A percentile compares a stretch with the other conserved stretches of the same genome.
Conservation (phyloP, 2,329 filamentous ascomycete species). For the Rachicladosporium sp. region DNA sequence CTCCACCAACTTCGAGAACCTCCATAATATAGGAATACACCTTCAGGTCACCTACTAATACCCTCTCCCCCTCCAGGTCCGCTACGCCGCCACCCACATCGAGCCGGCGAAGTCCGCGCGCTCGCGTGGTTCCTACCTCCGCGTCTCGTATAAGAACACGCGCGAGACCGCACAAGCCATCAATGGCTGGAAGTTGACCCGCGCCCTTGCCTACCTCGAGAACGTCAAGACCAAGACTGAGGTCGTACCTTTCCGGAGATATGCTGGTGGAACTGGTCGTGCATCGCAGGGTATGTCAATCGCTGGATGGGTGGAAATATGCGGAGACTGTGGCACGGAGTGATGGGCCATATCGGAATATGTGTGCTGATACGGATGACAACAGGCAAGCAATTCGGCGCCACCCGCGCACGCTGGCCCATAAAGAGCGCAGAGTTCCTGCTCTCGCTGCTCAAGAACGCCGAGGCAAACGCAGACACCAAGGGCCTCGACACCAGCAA, state of each 20-base stretch:
- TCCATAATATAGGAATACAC: too few species aligned
- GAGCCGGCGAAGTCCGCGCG: slow-evolving; percentile 85
- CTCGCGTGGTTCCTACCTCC: slow-evolving; percentile 96
- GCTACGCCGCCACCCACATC: slow-evolving; percentile 89
- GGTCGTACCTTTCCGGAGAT: slow-evolving; percentile 96
- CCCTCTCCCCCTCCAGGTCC: slow-evolving; percentile 49
- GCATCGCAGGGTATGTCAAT: slow-evolving; percentile 82
- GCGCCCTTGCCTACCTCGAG: slow-evolving; percentile 92
- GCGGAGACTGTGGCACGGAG: slow-evolving; percentile 4
- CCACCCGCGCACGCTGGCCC: slow-evolving; percentile 96
- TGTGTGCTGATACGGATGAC: slow-evolving; percentile 19
- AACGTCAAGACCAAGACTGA: slow-evolving; percentile 96
- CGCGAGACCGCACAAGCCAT: slow-evolving; percentile 98
- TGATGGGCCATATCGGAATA: slow-evolving; percentile 24
- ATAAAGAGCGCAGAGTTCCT: slow-evolving; percentile 98
- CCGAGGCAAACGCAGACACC: slow-evolving; percentile 90
- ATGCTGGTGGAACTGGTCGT: slow-evolving; percentile 89
- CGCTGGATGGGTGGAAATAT: too few species aligned
- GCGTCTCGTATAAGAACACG: slow-evolving; percentile 99
- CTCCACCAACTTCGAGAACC: too few species aligned
- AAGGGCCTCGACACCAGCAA: slow-evolving; percentile 96
- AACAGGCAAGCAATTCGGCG: slow-evolving; percentile 95
- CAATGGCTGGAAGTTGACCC: slow-evolving; percentile 97
- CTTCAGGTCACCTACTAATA: too few species aligned
- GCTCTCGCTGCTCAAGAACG: slow-evolving; percentile 92